A percentile compares a stretch with the other conserved stretches of the same genome.
These are phyloP conservation scores for Tetrapisispora namnaoensis DNA, from an alignment of 805 yeast genomes.

Conservation along the genomic window DNA sequence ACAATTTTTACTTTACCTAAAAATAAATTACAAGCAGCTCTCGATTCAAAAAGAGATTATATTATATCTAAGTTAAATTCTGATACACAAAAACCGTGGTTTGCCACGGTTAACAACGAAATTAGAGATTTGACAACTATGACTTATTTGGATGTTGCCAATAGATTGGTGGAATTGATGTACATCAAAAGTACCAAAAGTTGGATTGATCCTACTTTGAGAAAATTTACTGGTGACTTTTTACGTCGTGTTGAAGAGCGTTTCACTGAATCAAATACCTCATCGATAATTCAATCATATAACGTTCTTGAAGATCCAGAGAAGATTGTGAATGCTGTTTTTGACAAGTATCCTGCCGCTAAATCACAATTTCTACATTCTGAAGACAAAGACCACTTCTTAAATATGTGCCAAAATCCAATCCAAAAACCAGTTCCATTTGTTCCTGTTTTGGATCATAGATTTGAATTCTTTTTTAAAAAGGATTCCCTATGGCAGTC, in stretches of 20 bases:
- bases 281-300: conserved; percentile 68
- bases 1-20: conserved; percentile 88
- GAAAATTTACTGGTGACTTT: conserved; percentile 79
- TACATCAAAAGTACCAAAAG: conserved; percentile 65
- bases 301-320: conserved; percentile 58
- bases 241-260: conserved; percentile 96
- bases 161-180: conserved; percentile 80
- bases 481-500: conserved; percentile 99
- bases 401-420: conserved; percentile 73
- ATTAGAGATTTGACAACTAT: conserved; percentile 88
- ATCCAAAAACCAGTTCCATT: conserved; percentile 96
- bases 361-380: conserved; percentile 78
- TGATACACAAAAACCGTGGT: conserved; percentile 98
- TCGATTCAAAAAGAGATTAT: conserved; percentile 74
- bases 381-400: conserved; percentile 90
- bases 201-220: conserved; percentile 83
- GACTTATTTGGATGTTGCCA: conserved; percentile 88
- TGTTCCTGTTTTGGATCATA: conserved; percentile 88
- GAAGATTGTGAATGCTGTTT: conserved; percentile 47
- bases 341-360: conserved; percentile 63
- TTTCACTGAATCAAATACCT: conserved; percentile 49
- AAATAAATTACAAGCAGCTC: conserved; percentile 71
- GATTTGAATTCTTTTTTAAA: conserved; percentile 93
- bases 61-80: conserved; percentile 79
- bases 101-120: conserved; percentile 61